Evolutionary conservation across 257 asterid species (phyloP), one percentile per base, ranked within the genome.

Genomic region (Marsdenia floribunda): DNA sequence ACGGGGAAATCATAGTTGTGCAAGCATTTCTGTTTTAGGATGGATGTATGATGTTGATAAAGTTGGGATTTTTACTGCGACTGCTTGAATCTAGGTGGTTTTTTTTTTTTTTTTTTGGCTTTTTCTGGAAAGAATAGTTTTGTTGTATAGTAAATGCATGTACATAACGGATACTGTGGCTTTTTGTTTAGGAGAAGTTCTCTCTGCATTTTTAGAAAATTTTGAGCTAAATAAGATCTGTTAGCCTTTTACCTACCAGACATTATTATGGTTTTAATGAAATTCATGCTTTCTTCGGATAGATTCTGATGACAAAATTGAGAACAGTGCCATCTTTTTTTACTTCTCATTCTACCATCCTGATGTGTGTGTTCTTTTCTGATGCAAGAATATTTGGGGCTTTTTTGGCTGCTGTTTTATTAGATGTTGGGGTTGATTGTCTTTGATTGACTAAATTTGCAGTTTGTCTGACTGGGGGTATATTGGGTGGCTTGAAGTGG

Each of bases 401-500:
- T 72, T 44, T 24, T 65, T 54, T 40, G 37, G 19, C 19, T 81
- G 35, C 12, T 55, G 5, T 24, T 47, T 42, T 38, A 19, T 26
- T 44, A 21, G 63, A 53, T 53, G 21, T 26, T 63, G 40, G 15
- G 9, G 70, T 50, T 26, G 3, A 49, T 71, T 53, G 1, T 10
- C 49, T 24, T 52, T 13, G 5, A 2, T 53, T 53, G 38, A 15
- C 46, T 15, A 18, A 52, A 24, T 70, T 16, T 71, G 44, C 61
- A 71, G 75, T 71, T 50, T 6, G 22, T 26, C 76, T 73, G 74
- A 77, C 65, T 42, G 33, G 55, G 8, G 55, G 12, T 29, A 71
- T 33, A 68, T 21, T 38, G 54, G 58, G 52, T 74, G 81, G 73
- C 10, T 76, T 70, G 52, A 65, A 10, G 70, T 79, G 73, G 87